Evolutionary conservation across 75 land plant genomes (phyloP).

Genomic region (Cunninghamia lanceolata): DNA sequence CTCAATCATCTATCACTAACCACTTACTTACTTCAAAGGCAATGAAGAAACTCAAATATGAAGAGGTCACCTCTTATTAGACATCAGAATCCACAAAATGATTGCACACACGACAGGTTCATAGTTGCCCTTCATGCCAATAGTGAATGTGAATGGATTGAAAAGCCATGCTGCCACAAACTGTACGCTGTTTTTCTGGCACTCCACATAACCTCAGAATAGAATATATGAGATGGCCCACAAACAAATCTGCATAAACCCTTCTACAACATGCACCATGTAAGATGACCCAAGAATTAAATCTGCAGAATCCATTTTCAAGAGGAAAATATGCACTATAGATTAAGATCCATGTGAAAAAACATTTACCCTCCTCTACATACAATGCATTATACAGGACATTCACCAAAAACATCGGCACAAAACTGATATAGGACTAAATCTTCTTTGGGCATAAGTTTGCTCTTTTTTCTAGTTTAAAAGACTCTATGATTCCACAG

Average conservation of each 20-base stretch:
- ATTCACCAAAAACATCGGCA: not conserved
- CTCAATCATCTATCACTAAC: not conserved
- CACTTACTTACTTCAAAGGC: not conserved
- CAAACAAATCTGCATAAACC: conserved; percentile 78
- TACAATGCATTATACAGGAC: not conserved
- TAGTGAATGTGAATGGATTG: conserved; percentile 98
- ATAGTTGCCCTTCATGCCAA: conserved; percentile 95
- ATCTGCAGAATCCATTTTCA: not conserved
- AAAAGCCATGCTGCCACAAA: conserved; percentile 81
- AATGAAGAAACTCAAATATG: not conserved
- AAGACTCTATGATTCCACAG: too few relatives aligned
- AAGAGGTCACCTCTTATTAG: conserved; percentile 56
- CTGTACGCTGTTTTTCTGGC: conserved; percentile 38
- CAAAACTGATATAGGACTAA: not conserved
- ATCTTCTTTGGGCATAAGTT: too few relatives aligned
- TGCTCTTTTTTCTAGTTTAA: too few relatives aligned
- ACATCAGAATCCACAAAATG: conserved; percentile 76
- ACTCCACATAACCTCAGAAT: conserved; percentile 67
- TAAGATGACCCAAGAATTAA: conserved; percentile 2
- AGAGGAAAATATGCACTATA: not conserved
- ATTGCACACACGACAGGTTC: conserved; percentile 94
- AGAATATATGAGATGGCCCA: conserved; percentile 59
- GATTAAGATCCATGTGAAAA: not conserved
- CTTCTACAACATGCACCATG: not conserved
- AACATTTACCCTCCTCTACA: not conserved